Conservation (phyloP, 2,329 filamentous ascomycete genomes). For the Arachnomyces sp. region DNA sequence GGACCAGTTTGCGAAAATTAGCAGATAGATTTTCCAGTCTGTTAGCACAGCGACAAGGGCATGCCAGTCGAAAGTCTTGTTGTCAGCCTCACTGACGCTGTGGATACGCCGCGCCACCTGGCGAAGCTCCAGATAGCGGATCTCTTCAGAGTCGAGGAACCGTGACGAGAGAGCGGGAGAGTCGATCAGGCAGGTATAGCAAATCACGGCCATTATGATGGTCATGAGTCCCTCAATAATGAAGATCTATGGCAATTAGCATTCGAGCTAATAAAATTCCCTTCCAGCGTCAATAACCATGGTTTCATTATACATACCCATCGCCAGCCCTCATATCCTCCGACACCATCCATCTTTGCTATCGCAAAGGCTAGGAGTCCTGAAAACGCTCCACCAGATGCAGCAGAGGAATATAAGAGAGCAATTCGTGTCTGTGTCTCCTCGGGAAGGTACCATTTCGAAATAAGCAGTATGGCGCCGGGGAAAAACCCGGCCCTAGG, state of each 20-base stretch:
- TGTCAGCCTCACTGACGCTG: constrained; percentile 6
- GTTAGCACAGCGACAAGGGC: constrained; percentile 33
- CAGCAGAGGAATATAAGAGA: constrained; percentile 76
- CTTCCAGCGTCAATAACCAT: constrained; percentile 16
- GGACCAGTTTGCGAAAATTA: constrained; percentile 37
- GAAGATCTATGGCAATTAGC: constrained; percentile 8
- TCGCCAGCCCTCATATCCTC: constrained; percentile 12
- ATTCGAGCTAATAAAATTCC: too few relatives aligned
- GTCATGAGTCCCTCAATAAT: constrained; percentile 63
- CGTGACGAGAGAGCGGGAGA: constrained; percentile 27
- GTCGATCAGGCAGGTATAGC: constrained; percentile 24
- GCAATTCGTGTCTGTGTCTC: constrained; percentile 75
- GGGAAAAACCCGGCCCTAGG: constrained; percentile 47
- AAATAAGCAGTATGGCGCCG: constrained; percentile 70
- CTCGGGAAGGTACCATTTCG: constrained; percentile 71
- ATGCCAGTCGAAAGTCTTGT: constrained; percentile 25
- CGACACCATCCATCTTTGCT: constrained; percentile 71
- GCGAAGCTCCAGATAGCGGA: constrained; percentile 33
- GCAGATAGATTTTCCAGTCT: constrained; percentile 43
- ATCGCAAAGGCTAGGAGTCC: constrained; percentile 79
- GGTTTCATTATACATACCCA: constrained; percentile 10
- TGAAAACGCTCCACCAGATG: constrained; percentile 75
- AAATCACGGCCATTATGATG: constrained; percentile 49
- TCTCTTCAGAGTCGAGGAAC: constrained; percentile 35
- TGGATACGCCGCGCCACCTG: constrained; percentile 22